Evolutionary conservation across 768 basidiomycete species (phyloP), one percentile per base, ranked within the genome.

Genomic region (Rhodosporidiobolus sp.): DNA sequence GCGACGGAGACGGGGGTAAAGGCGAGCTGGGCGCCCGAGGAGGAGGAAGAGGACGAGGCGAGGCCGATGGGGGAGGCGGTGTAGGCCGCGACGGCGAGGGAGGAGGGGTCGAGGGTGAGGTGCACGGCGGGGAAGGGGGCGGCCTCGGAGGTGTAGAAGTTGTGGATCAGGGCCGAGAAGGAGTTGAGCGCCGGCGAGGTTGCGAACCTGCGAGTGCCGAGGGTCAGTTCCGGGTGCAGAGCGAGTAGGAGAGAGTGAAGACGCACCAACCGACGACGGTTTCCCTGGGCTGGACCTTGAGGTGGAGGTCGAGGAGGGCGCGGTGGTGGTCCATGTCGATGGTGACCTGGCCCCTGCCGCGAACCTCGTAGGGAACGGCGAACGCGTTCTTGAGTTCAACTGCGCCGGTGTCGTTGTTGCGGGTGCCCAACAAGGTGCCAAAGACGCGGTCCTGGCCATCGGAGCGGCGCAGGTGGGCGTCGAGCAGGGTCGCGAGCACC

Each of bases 291-390:
- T 87, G 90, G 60, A 88, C 90, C 81, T 87, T 91, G 79, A 88
- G 87, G 82, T 92, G 88, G 62, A 97, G 84, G 72, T 97, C 94
- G 78, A 90, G 91, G 90, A 97, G 92, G 53, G 88, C 87, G 76
- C 89, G 88, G 80, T 94, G 93, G 82, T 97, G 96, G 62, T 95
- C 93, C 88, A 93, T 92, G 80, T 98, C 94, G 71, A 98, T 90
- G 82, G 93, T 92, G 79, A 95, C 91, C 79, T 87, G 88, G 38
- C 90, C 91, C 83, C 95, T 92, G 8, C 59, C 54, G 34, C 65
- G 50, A 26, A 61, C 69, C 79, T 88, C 90, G 81, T 98, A 94
- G 55, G 94, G 86, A 43, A 97, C 92, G 28, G 92, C 93, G 79
- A 96, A 98, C 22, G 91, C 87, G 61, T 88, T 89, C 67, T 88